Evolutionary conservation across 2,329 filamentous ascomycete species (phyloP), one percentile per base, ranked within the genome.

Genomic region (Biscogniauxia marginata): DNA sequence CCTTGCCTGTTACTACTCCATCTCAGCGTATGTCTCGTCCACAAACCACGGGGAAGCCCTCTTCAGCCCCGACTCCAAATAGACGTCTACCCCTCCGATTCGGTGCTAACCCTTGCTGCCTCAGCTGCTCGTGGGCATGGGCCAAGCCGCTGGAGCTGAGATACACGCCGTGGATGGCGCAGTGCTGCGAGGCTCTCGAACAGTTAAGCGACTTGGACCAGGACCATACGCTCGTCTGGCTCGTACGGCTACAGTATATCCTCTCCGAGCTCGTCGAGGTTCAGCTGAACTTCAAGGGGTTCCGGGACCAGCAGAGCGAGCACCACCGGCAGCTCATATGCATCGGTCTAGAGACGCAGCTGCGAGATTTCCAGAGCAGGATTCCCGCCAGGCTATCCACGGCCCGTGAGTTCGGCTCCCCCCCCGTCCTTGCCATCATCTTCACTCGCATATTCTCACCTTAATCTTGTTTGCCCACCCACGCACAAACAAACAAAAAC

Each of bases 311-410:
- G n/a, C 68, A 70, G 48, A 70, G 64, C 56, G 68, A 75, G 39
- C 73, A 79, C 55, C 77, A 81, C 46, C 71, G 69, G 19, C 67
- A 70, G 2, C 70, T 83, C 18, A 71, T 82, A 57, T 64, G 79
- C n/a, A 69, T 75, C 1, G 80, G 80, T 0, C 72, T 83, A 23
- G 77, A 80, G 55, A 65, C 75, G 3, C 79, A 82, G 59, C 65
- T 79, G 7, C 61, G 64, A n/a, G 75, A 80, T 43, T 74, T 76
- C 61, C 71, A 75, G 44, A 58, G 63, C 5, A 58, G 56, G 2
- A 75, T 82, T 51, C 65, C 75, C 0, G 60, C 63, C 1, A 62
- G 70, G 7, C 56, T 78, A 18, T 65, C 70, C 2, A 62, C 65
- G 4, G 62, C 64, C 16, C 56, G 68, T 72, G 62, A 55, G 69